Evolutionary conservation across 2,329 filamentous ascomycete species (phyloP).

Genomic region (Metarhizium rileyi): DNA sequence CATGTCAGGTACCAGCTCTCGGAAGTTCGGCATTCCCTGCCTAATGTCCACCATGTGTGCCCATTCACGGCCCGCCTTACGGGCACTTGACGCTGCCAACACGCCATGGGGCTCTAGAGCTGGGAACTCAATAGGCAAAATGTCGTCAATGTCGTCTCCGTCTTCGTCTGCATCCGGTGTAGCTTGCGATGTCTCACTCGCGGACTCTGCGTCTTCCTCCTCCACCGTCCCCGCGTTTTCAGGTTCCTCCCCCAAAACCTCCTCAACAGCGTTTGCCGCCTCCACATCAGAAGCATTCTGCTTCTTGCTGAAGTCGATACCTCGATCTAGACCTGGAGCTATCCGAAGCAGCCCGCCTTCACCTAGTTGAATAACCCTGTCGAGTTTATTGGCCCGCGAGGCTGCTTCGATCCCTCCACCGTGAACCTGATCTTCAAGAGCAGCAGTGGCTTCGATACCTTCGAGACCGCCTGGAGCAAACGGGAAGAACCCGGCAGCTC

Average conservation of each 20-base stretch:
- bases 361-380: slow-evolving; percentile 76
- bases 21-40: slow-evolving; percentile 86
- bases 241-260: slow-evolving; percentile 45
- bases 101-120: slow-evolving; percentile 77
- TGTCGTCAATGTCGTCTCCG: slow-evolving; percentile 64
- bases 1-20: slow-evolving; percentile 91
- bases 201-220: slow-evolving; percentile 18
- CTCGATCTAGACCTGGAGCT: slow-evolving; percentile 72
- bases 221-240: slow-evolving; percentile 25
- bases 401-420: slow-evolving; percentile 36
- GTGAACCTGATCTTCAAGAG: slow-evolving; percentile 67
- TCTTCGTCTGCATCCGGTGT: slow-evolving; percentile 31
- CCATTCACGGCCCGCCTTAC: slow-evolving; percentile 78
- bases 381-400: slow-evolving; percentile 50
- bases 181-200: slow-evolving; percentile 16
- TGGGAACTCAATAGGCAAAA: slow-evolving; percentile 88
- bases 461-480: slow-evolving; percentile 89
- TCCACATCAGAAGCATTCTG: slow-evolving; percentile 47
- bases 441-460: slow-evolving; percentile 74
- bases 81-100: slow-evolving; percentile 60
- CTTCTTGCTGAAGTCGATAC: slow-evolving; percentile 59
- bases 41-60: slow-evolving; percentile 98
- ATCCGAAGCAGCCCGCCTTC: slow-evolving; percentile 72
- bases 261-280: slow-evolving; percentile 60
- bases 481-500: slow-evolving; percentile 86